phyloP scores from a whole-genome alignment of 2,329 filamentous ascomycete species.

The Septoria petroselini region DNA sequence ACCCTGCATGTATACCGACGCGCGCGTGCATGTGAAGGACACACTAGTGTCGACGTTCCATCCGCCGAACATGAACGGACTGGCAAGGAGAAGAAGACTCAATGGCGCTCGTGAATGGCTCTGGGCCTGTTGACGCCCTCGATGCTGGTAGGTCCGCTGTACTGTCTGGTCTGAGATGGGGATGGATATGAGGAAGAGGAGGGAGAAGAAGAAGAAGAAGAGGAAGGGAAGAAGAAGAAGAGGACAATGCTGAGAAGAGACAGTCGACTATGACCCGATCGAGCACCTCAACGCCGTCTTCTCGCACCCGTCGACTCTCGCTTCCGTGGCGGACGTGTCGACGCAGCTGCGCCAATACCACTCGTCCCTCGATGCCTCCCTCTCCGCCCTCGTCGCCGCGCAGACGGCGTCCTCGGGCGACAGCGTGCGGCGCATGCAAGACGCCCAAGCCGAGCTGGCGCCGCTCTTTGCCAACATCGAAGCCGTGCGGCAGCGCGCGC shows the following conservation, averaged over 20 bases:
- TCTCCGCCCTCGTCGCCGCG: slow-evolving; percentile 65
- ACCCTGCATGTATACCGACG: too few relatives aligned
- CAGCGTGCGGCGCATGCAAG: slow-evolving; percentile 85
- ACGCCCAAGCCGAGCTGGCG: slow-evolving; percentile 83
- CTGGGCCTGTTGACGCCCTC: slow-evolving; percentile 20
- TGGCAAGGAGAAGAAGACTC: not conserved
- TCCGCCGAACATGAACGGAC: not conserved
- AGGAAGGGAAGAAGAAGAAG: not conserved
- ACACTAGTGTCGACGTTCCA: too few relatives aligned
- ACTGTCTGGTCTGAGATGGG: too few relatives aligned
- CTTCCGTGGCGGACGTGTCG: slow-evolving; percentile 72
- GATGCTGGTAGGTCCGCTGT: slow-evolving; percentile 29
- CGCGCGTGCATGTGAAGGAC: too few relatives aligned
- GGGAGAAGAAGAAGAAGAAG: not conserved
- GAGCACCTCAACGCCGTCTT: slow-evolving; percentile 92
- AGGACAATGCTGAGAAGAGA: not conserved
- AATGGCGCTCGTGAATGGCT: slow-evolving; percentile 23
- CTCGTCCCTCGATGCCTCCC: slow-evolving; percentile 76
- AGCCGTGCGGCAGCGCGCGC: slow-evolving; percentile 79
- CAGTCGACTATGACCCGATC: slow-evolving; percentile 86
- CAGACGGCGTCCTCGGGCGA: slow-evolving; percentile 84
- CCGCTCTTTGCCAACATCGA: slow-evolving; percentile 94
- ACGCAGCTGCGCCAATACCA: slow-evolving; percentile 70
- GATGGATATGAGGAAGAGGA: too few relatives aligned
- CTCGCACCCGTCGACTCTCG: slow-evolving; percentile 79